These are phyloP conservation scores for Suillus americanus DNA, from an alignment of 768 basidiomycete genomes.

Conservation along the genomic window DNA sequence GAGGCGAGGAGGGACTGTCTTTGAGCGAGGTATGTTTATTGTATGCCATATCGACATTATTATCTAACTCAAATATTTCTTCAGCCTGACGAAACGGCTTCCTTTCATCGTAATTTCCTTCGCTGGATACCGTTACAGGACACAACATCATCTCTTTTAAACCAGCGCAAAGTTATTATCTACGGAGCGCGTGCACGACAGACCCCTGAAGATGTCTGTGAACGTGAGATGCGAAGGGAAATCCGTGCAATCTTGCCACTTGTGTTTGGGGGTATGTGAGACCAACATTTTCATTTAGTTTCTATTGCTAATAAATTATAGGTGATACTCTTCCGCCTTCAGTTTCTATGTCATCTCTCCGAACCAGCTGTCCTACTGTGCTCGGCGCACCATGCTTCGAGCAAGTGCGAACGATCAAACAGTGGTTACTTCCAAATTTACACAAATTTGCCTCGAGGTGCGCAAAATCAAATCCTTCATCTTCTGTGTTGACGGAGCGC, in stretches of 20 bases:
- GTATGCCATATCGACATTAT: neutral
- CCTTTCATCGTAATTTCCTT: constrained; percentile 70
- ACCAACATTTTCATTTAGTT: neutral
- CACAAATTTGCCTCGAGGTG: constrained; percentile 55
- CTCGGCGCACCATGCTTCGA: constrained; percentile 66
- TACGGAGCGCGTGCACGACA: constrained; percentile 69
- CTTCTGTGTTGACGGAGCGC: constrained; percentile 1
- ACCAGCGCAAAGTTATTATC: constrained; percentile 68
- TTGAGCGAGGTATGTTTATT: constrained; percentile 45
- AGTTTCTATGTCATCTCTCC: constrained; percentile 39
- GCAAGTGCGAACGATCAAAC: constrained; percentile 65
- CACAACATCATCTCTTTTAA: constrained; percentile 55
- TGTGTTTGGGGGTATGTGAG: constrained; percentile 59
- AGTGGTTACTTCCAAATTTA: constrained; percentile 76
- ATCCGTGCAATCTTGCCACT: constrained; percentile 63
- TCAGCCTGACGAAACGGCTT: constrained; percentile 27
- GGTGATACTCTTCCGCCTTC: constrained; percentile 29
- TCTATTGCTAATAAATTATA: constrained; percentile 21
- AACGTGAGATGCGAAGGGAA: constrained; percentile 70
- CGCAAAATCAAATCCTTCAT: neutral
- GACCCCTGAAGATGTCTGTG: constrained; percentile 68
- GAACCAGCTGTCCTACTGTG: constrained; percentile 44
- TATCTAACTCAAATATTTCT: constrained; percentile 1
- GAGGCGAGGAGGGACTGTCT: constrained; percentile 66
- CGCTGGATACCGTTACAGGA: constrained; percentile 71